These are phyloP conservation scores for Fusarium hostae DNA, from an alignment of 2,329 filamentous ascomycete genomes.

Conservation along the genomic window DNA sequence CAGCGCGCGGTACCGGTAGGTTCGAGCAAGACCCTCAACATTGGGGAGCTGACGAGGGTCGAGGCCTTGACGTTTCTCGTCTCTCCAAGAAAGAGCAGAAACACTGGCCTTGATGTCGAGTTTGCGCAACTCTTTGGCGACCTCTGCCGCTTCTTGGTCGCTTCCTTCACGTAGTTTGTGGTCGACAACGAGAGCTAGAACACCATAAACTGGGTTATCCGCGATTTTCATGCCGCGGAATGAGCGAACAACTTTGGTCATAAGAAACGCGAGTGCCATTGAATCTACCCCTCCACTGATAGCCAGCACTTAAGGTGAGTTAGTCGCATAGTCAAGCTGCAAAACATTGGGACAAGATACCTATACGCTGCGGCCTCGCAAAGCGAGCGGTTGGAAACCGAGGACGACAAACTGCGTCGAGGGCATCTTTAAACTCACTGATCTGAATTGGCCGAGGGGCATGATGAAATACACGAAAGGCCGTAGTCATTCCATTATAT, in stretches of 20 bases:
- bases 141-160: conserved; percentile 60
- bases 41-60: conserved; percentile 61
- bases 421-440: conserved; percentile 57
- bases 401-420: conserved; percentile 61
- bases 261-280: conserved; percentile 91
- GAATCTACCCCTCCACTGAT: conserved; percentile 95
- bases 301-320: conserved; percentile 69
- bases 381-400: conserved; percentile 58
- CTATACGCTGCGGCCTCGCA: conserved; percentile 53
- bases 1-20: conserved; percentile 76
- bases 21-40: conserved; percentile 82
- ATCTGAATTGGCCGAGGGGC: conserved; percentile 52
- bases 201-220: conserved; percentile 57
- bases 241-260: conserved; percentile 58
- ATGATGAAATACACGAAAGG: conserved; percentile 50
- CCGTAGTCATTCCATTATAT: conserved; percentile 52
- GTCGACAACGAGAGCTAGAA: conserved; percentile 65
- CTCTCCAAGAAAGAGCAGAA: conserved; percentile 59
- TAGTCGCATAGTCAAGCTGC: background rate
- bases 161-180: conserved; percentile 67
- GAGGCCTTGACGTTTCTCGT: conserved; percentile 44
- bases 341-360: conserved; percentile 46
- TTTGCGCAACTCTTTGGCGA: conserved; percentile 53
- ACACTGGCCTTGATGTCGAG: conserved; percentile 50
- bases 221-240: conserved; percentile 53